A percentile compares a stretch with the other conserved stretches of the same genome.
Conservation (phyloP, 2,329 filamentous ascomycete species). For the Pseudopithomyces chartarum region DNA sequence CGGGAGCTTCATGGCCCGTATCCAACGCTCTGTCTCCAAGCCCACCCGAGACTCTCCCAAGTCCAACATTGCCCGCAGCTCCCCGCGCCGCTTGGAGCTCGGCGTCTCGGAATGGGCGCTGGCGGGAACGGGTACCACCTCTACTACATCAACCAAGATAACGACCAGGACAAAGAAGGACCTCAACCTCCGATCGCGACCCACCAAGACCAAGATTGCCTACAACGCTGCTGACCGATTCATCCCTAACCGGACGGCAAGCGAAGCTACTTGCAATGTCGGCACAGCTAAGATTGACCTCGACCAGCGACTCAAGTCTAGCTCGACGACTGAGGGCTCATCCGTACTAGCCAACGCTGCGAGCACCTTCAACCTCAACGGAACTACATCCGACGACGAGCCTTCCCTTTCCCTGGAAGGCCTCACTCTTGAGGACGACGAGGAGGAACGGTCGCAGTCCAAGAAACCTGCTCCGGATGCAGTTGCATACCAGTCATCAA, state of each 20-base stretch:
- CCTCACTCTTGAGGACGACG: slow-evolving; percentile 76
- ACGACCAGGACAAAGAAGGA: slow-evolving; percentile 49
- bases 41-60: slow-evolving; percentile 83
- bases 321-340: slow-evolving; percentile 72
- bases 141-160: slow-evolving; percentile 44
- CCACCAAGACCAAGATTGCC: slow-evolving; percentile 46
- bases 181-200: slow-evolving; percentile 34
- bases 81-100: slow-evolving; percentile 85
- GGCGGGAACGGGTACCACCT: slow-evolving; percentile 71
- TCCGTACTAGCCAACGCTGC: slow-evolving; percentile 76
- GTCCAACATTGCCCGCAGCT: slow-evolving; percentile 88
- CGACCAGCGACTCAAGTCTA: slow-evolving; percentile 67
- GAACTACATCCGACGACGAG: slow-evolving; percentile 70
- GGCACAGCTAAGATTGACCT: slow-evolving; percentile 81
- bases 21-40: slow-evolving; percentile 72
- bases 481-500: slow-evolving; percentile 87
- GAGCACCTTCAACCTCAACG: slow-evolving; percentile 66
- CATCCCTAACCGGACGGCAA: slow-evolving; percentile 90
- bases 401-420: slow-evolving; percentile 76
- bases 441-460: slow-evolving; percentile 67
- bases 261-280: slow-evolving; percentile 82
- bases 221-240: slow-evolving; percentile 86
- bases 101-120: slow-evolving; percentile 92
- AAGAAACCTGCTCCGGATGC: slow-evolving; percentile 80
- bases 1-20: slow-evolving; percentile 77